A percentile compares a stretch with the other conserved stretches of the same genome.
phyloP scores from a whole-genome alignment of 768 basidiomycete species.

The Omphalotus guepiniiformis region DNA sequence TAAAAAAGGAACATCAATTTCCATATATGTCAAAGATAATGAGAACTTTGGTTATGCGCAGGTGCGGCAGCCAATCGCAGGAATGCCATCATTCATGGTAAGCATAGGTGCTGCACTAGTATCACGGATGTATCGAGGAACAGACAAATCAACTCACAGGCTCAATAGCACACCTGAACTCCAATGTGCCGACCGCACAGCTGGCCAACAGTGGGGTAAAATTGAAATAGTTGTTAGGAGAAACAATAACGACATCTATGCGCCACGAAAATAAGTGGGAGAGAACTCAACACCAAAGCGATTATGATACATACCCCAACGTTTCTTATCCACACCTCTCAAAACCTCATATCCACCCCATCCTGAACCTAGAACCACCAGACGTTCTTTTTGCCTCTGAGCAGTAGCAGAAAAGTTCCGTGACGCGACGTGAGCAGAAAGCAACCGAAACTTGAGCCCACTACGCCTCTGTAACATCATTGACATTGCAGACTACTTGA shows the following conservation, averaged over 20 bases:
- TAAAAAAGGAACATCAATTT: conserved; percentile 21
- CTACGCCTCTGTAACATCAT: too few species aligned
- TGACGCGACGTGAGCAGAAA: neutral
- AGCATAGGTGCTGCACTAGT: neutral
- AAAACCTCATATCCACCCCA: conserved; percentile 78
- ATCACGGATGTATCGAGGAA: neutral
- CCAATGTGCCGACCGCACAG: conserved; percentile 79
- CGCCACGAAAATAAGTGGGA: neutral
- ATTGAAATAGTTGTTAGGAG: conserved; percentile 66
- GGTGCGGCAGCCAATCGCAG: too few species aligned
- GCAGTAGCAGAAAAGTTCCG: conserved; percentile 24
- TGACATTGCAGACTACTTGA: too few species aligned
- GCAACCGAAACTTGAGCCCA: too few species aligned
- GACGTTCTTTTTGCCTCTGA: conserved; percentile 34
- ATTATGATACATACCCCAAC: conserved; percentile 49
- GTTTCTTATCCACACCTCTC: conserved; percentile 62
- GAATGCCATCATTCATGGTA: neutral
- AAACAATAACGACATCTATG: conserved; percentile 61
- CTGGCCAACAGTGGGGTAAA: conserved; percentile 65
- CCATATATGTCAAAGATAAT: too few species aligned
- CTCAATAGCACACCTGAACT: conserved; percentile 77
- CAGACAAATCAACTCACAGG: conserved; percentile 44
- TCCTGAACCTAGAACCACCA: conserved; percentile 71
- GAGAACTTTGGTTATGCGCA: too few species aligned
- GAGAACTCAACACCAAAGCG: conserved; percentile 3